Evolutionary conservation across 768 basidiomycete genomes (phyloP), one percentile per base, ranked within the genome.

Genomic region (Leccinum boreale): DNA sequence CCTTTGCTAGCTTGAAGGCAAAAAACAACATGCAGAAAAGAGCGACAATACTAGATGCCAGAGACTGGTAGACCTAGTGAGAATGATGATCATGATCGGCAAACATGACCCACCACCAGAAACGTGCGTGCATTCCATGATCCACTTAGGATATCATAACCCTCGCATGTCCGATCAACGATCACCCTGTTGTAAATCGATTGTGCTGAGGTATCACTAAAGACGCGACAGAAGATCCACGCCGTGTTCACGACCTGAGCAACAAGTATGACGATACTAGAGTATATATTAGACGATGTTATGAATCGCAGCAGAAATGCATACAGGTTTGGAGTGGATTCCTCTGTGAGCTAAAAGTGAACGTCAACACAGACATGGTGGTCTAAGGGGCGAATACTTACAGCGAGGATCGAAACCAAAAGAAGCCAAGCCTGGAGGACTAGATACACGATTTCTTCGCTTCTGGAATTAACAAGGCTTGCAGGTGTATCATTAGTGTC

Each of bases 261-360:
- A 21, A 71, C 72, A 10, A 84, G 58, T 2, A 77, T 75, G 29
- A 81, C 62, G 24, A 67, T 56, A 14, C 70, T 67, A 46, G 26
- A 39, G 31, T 21, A n/a, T 24, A 48, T 4, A 8, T 60, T n/a
- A 61, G 55, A 50, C 6, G 52, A 4, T n/a, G 21, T 47, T 7
- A 4, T 7, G 24, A 24, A 19, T 12, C 4, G 36, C 21, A 3
- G 8, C 3, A 21, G 31, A 39, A 9, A 29, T 35, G 44, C 79
- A 3, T 74, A 76, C 44, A 84, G 70, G 61, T 82, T 81, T 6
- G 83, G 82, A 36, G 81, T 73, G 1, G 81, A 81, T 62, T 83
- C 81, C 53, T 75, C 77, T 50, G 82, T 56, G 45, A 84, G 71
- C 82, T 84, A 53, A 36, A 29, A 55, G 14, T 28, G 8, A 45